Percentiles rank a stretch among this genome's conserved stretches.
These are phyloP conservation scores for Phytophthora constricta DNA, from an alignment of 352 stramenopile genomes.

Conservation along the genomic window DNA sequence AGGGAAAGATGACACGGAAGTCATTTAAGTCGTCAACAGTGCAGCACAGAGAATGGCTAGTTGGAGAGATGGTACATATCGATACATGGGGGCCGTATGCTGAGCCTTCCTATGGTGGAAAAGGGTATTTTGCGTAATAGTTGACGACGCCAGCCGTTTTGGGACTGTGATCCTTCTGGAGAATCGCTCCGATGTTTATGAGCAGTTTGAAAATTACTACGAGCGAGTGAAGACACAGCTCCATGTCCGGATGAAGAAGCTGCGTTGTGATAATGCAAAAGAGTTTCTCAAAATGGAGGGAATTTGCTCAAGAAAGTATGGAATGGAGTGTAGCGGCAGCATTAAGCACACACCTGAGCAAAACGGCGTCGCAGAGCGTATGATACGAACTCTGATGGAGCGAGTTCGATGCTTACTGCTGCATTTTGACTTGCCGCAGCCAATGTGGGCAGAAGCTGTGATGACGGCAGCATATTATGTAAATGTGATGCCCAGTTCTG, in stretches of 20 bases:
- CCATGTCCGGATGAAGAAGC: slow-evolving; percentile 19
- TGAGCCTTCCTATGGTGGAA: too few species aligned
- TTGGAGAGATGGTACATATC: too few species aligned
- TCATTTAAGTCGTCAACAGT: too few species aligned
- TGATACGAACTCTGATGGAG: slow-evolving; percentile 23
- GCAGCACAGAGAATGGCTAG: too few species aligned
- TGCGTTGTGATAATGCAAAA: slow-evolving; percentile 22
- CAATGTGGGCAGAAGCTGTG: slow-evolving; percentile 23
- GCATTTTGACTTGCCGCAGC: slow-evolving; percentile 24
- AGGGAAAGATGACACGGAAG: too few species aligned
- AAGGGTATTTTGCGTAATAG: too few species aligned
- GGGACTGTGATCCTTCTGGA: slow-evolving; percentile 16
- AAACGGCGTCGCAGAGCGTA: slow-evolving; percentile 25
- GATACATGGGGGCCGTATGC: too few species aligned
- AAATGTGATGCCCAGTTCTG: slow-evolving; percentile 18
- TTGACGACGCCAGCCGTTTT: slow-evolving; percentile 27
- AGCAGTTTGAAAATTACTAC: slow-evolving; percentile 25
- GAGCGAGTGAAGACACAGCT: slow-evolving; percentile 17
- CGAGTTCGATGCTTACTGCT: slow-evolving; percentile 21
- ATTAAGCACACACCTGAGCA: slow-evolving; percentile 32
- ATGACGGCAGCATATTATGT: slow-evolving; percentile 20
- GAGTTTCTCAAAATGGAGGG: slow-evolving; percentile 20
- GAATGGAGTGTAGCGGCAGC: slow-evolving; percentile 22
- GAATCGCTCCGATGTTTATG: slow-evolving; percentile 24
- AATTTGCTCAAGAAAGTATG: slow-evolving; percentile 15